Evolutionary conservation across 2,329 filamentous ascomycete genomes (phyloP).

Genomic region (Podosphaera xanthii): DNA sequence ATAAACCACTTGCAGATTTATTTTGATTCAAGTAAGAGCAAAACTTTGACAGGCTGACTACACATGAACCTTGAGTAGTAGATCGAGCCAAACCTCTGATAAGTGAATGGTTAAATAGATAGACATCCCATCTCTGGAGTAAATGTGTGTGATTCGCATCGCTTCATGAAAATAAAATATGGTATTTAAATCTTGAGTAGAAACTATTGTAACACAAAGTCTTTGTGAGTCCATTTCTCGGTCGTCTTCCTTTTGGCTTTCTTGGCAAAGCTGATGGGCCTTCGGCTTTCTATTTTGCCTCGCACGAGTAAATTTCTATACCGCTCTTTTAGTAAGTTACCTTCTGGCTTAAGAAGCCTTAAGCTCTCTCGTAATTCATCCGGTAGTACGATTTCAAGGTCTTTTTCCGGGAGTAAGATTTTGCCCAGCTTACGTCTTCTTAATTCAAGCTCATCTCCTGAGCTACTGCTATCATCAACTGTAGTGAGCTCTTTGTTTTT

Average conservation of each 20-base stretch:
- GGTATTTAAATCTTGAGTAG: background rate
- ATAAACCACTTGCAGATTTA: too few relatives aligned
- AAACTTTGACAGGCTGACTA: too few relatives aligned
- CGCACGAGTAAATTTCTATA: constrained; percentile 75
- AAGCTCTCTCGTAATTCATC: constrained; percentile 69
- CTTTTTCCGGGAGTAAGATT: constrained; percentile 49
- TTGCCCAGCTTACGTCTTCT: constrained; percentile 55
- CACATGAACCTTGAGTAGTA: too few relatives aligned
- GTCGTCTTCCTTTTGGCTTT: constrained; percentile 61
- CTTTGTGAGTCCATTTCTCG: constrained; percentile 97
- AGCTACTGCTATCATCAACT: constrained; percentile 25
- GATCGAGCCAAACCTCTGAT: too few relatives aligned
- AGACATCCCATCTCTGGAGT: too few relatives aligned
- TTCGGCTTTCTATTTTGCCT: constrained; percentile 70
- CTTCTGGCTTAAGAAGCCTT: constrained; percentile 70
- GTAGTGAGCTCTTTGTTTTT: constrained; percentile 22
- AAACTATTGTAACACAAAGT: constrained; percentile 33
- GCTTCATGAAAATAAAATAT: background rate
- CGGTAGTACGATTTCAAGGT: constrained; percentile 58
- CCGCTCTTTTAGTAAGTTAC: constrained; percentile 80
- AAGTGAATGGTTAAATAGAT: too few relatives aligned
- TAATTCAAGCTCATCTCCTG: constrained; percentile 39
- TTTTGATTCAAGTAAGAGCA: too few relatives aligned
- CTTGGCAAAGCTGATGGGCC: constrained; percentile 58
- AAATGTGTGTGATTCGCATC: too few relatives aligned